phyloP scores from a whole-genome alignment of 2,329 filamentous ascomycete species.

The Teratosphaeria destructans region DNA sequence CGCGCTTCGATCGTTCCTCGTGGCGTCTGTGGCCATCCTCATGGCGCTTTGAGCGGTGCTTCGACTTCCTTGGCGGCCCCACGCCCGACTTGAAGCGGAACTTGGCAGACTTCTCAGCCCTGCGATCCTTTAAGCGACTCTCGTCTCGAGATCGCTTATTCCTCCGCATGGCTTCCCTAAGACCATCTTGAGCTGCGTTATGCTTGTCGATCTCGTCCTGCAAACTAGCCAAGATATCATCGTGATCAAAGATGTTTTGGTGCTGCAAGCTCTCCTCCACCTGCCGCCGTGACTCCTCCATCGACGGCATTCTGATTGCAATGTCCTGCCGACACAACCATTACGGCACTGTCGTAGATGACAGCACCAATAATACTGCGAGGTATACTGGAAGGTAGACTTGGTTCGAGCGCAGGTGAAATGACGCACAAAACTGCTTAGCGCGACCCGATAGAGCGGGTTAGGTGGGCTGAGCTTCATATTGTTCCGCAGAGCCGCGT shows the following conservation, averaged over 20 bases:
- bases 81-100: conserved; percentile 24
- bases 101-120: conserved; percentile 6
- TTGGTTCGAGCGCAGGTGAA: neutral
- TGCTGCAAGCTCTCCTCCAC: conserved; percentile 16
- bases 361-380: neutral
- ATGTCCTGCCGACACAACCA: neutral
- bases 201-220: conserved; percentile 25
- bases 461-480: neutral
- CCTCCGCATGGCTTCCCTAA: conserved; percentile 6
- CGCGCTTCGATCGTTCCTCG: conserved; percentile 7
- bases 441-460: neutral
- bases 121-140: neutral
- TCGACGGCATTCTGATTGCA: conserved; percentile 19
- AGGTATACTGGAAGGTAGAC: neutral
- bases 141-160: conserved; percentile 3
- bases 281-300: conserved; percentile 22
- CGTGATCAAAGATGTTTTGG: conserved; percentile 11
- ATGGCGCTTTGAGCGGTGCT: conserved; percentile 11
- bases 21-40: conserved; percentile 3
- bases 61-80: conserved; percentile 13
- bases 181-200: conserved; percentile 11
- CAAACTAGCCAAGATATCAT: conserved; percentile 20
- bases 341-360: neutral
- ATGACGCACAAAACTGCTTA: neutral
- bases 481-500: neutral